These are phyloP conservation scores for Blastobotrys robertii DNA, from an alignment of 805 yeast genomes.

Conservation along the genomic window DNA sequence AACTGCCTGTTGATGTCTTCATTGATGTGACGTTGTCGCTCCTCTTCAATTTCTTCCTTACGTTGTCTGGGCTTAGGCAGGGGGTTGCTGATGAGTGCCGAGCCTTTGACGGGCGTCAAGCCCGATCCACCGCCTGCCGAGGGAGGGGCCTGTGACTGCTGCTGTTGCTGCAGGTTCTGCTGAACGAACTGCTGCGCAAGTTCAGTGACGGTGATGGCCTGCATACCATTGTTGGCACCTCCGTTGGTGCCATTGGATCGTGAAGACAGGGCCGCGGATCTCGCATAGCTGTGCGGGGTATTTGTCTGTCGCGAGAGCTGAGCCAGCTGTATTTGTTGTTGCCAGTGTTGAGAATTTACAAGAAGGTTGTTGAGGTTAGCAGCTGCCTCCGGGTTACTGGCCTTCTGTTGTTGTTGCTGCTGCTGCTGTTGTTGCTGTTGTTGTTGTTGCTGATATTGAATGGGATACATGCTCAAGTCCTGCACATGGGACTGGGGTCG, in stretches of 20 bases:
- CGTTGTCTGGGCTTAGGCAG: slow-evolving; percentile 21
- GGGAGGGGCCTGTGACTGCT: slow-evolving; percentile 20
- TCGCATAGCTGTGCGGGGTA: slow-evolving; percentile 72
- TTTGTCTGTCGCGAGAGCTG: slow-evolving; percentile 60
- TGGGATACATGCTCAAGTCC: no score
- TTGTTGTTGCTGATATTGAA: not conserved
- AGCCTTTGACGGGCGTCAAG: slow-evolving; percentile 16
- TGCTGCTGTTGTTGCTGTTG: slow-evolving; percentile 2
- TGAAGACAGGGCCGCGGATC: slow-evolving; percentile 65
- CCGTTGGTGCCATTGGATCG: slow-evolving; percentile 32
- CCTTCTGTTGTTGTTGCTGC: not conserved
- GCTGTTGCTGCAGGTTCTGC: slow-evolving; percentile 15
- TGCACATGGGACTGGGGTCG: no score
- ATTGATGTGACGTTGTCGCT: slow-evolving; percentile 30
- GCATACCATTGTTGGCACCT: slow-evolving; percentile 19
- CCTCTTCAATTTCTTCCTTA: slow-evolving; percentile 31
- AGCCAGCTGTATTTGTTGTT: slow-evolving; percentile 65
- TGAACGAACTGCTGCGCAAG: slow-evolving; percentile 30
- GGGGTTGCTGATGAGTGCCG: slow-evolving; percentile 7
- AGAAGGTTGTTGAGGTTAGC: not conserved
- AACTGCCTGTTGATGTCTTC: slow-evolving; percentile 50
- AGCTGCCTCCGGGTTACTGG: not conserved
- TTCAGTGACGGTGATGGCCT: slow-evolving; percentile 27
- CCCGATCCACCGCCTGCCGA: slow-evolving; percentile 23
- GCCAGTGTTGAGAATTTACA: slow-evolving; percentile 42